Conservation (phyloP, 139 green algal genomes). For the Edaphochlamys debaryana region DNA sequence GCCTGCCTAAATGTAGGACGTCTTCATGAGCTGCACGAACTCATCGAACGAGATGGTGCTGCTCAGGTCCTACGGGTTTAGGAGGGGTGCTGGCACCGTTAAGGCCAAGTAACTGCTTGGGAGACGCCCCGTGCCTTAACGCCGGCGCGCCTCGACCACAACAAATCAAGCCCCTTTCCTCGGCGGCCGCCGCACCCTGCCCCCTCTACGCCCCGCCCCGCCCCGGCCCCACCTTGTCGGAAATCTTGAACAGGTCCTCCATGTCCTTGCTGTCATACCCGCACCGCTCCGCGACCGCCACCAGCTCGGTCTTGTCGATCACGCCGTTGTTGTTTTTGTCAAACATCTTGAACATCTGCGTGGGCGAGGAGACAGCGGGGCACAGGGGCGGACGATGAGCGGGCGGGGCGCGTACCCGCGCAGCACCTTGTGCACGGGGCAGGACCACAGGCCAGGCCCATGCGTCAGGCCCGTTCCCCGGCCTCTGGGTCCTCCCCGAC, state of each 20-base stretch:
- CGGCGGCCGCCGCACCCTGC: background rate
- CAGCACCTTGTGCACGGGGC: too few relatives aligned
- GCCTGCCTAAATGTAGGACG: conserved; percentile 11
- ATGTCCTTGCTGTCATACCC: background rate
- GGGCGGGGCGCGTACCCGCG: too few relatives aligned
- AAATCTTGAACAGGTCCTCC: conserved; percentile 9
- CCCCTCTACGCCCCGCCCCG: too few relatives aligned
- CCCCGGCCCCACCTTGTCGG: background rate
- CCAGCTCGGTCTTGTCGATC: conserved; percentile 15
- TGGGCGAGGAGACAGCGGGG: background rate
- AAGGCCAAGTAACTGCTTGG: too few relatives aligned
- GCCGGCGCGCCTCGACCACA: too few relatives aligned
- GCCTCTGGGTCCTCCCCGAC: too few relatives aligned
- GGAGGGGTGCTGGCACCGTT: background rate
- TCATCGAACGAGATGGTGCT: conserved; percentile 1
- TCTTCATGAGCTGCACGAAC: conserved; percentile 22
- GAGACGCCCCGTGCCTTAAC: too few relatives aligned
- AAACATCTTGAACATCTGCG: conserved; percentile 8
- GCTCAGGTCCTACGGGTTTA: conserved; percentile 1
- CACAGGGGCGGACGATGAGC: too few relatives aligned
- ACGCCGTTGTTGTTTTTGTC: conserved; percentile 6
- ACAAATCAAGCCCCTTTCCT: too few relatives aligned
- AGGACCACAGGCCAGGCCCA: too few relatives aligned
- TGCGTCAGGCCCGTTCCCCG: too few relatives aligned
- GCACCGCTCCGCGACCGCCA: background rate